Base-by-base conservation (phyloP, 495 filamentous ascomycete species). In the Neurospora sublineolata region DNA sequence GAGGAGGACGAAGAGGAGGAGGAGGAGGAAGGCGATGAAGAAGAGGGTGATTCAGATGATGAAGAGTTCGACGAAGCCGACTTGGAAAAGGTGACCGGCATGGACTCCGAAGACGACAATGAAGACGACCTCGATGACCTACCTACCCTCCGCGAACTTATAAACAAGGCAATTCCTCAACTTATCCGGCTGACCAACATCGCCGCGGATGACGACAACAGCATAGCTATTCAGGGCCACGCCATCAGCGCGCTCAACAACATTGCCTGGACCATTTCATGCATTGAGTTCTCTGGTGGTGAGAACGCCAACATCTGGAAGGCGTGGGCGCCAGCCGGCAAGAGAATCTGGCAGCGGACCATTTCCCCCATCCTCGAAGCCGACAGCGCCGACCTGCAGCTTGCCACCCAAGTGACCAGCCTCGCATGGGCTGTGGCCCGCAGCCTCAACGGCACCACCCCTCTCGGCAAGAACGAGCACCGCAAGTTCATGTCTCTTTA, bases 341-440 rank as follows among this genome's bases (percentile, higher is more conserved):
- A 84, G 69, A 78, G 79, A 39, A 85, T 89, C 58, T 90, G 88
- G 88, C 71, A 76, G 60, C 79, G 83, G 68, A 75, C 82, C 33
- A 76, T 90, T 71, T 75, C 78, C 4, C 84, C 86, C 7, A 82
- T 89, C 41, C 78, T 90, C 11, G 80, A 80, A 9, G 83, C 83
- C 18, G 86, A 89, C 71, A 89, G 84, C 12, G 87, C 86, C 68
- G 87, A 90, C 74, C 77, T 89, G 37, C 78, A 80, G n/a, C 80
- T 90, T 14, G 88, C 88, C 9, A 84, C 87, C 0, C 79, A 83
- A 20, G 80, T 88, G 37, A 85, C 85, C 20, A 86, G 87, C 72
- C 81, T 90, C n/a, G 86, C 88, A 9, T 89, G 88, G 88, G 88
- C 87, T 33, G 70, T 90, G 27, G 76, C 88, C 27, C 86, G 87